These are phyloP conservation scores for Hyphopichia buzzinii DNA, from an alignment of 1,139 yeast genomes.

Conservation along the genomic window DNA sequence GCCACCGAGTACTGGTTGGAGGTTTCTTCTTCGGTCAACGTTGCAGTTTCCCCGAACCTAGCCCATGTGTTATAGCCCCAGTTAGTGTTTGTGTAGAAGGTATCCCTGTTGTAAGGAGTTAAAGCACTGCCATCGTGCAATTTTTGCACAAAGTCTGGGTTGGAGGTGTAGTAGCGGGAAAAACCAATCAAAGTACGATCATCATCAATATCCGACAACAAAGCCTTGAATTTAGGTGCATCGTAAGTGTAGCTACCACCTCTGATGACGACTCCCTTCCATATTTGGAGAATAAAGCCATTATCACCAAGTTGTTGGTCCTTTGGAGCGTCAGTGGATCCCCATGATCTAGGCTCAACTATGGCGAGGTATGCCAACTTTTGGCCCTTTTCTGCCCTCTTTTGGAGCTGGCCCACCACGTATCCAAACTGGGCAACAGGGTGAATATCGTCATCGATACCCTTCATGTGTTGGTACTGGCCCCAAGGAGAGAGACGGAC, in stretches of 20 bases:
- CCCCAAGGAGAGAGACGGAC: slow-evolving; percentile 26
- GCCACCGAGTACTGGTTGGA: no score
- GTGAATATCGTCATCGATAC: slow-evolving; percentile 11
- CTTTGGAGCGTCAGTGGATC: slow-evolving; percentile 15
- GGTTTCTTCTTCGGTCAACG: no score
- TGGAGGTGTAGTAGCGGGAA: slow-evolving; percentile 47
- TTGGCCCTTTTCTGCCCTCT: slow-evolving; percentile 5
- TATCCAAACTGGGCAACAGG: slow-evolving; percentile 15
- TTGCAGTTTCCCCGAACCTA: no score
- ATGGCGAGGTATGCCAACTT: slow-evolving; percentile 22
- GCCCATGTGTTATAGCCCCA: no score
- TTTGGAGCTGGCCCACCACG: slow-evolving; percentile 17
- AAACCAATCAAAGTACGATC: slow-evolving; percentile 41
- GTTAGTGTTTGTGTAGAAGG: slow-evolving; percentile 28
- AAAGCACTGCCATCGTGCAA: slow-evolving; percentile 28
- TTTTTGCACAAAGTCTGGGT: slow-evolving; percentile 46
- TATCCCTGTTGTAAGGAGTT: slow-evolving; percentile 30
- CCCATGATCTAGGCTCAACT: slow-evolving; percentile 18
- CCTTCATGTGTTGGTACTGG: slow-evolving; percentile 4
- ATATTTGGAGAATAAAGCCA: slow-evolving; percentile 2
- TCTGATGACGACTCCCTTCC: slow-evolving; percentile 13
- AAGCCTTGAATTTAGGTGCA: slow-evolving; percentile 11
- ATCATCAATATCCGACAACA: slow-evolving; percentile 15
- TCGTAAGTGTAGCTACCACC: slow-evolving; percentile 17
- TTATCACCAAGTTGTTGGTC: slow-evolving; percentile 13